Evolutionary conservation across 805 yeast species (phyloP), one percentile per base, ranked within the genome.

Genomic region (Zygoascus bituminiphila): DNA sequence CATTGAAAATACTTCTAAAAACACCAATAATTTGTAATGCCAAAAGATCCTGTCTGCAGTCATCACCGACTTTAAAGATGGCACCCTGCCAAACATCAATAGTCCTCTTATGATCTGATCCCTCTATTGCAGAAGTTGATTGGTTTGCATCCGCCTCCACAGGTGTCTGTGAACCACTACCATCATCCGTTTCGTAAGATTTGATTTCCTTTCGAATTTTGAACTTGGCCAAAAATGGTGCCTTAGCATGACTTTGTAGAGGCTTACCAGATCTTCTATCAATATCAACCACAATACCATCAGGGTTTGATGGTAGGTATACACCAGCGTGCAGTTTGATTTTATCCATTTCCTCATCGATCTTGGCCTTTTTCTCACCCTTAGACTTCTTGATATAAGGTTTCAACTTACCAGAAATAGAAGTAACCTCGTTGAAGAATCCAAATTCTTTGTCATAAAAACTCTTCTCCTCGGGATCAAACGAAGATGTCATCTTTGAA

Each of bases 11-110:
- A 40, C 91, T 81, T 58, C 95, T 77, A 73, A 94, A 93, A 33
- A 93, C 81, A 2, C 96, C 84, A 50, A 94, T 84, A 61, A 93
- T 72, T 63, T 93, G 99, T 50, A 93, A 71, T 0, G 96, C 97
- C 56, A 93, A 74, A 44, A 93, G 91, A 68, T 93, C 99, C 66
- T 93, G 99, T 57, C 99, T 78, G 71, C 98, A 91, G 67, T 93
- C 99, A 69, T 93, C 99, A 52, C 99, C 99, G 48, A 93, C 98
- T 66, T 93, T 93, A 77, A 93, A 93, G 64, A 93, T 94, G 12
- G 98, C 98, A 61, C 94, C 81, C 62, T 88, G 88, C 94, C 95
- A 84, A 55, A 74, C 77, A 45, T 85, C 91, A 44, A 77, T 63
- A 4, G 75, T 73, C 22, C 51, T 51, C 19, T 45, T 45, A 4